phyloP scores from a whole-genome alignment of 2,329 filamentous ascomycete species.

The Trichoderma atrobrunneum region DNA sequence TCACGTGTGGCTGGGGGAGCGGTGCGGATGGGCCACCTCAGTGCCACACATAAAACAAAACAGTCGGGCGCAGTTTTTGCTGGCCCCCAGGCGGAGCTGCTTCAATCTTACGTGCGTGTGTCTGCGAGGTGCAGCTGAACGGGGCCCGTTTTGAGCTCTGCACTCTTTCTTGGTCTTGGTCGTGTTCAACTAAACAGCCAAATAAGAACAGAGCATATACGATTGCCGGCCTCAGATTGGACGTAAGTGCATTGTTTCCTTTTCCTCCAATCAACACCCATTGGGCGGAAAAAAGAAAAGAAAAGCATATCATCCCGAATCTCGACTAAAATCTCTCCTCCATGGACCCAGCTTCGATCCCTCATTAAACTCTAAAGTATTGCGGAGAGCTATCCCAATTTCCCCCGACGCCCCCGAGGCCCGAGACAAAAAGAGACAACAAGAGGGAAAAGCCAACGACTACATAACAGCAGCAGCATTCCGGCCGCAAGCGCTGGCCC shows the following conservation, averaged over 20 bases:
- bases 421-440: not conserved
- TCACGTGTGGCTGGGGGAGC: not conserved
- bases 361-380: conserved; percentile 3
- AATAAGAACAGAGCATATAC: not conserved
- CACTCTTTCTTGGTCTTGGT: not conserved
- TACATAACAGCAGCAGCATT: not conserved
- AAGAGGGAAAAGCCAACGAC: not conserved
- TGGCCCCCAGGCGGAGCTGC: not conserved
- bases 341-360: conserved; percentile 2
- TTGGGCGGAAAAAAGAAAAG: not conserved
- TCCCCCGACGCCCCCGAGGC: not conserved
- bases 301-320: not conserved
- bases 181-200: not conserved
- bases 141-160: not conserved
- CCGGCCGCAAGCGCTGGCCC: not conserved
- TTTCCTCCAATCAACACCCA: not conserved
- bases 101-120: not conserved
- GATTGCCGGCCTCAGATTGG: not conserved
- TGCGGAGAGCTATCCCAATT: conserved; percentile 1
- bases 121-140: not conserved
- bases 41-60: conserved; percentile 13
- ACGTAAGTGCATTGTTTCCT: not conserved
- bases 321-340: not conserved
- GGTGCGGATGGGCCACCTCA: not conserved
- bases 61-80: not conserved